Evolutionary conservation across 257 asterid species (phyloP).

Genomic region (Capsicum baccatum): DNA sequence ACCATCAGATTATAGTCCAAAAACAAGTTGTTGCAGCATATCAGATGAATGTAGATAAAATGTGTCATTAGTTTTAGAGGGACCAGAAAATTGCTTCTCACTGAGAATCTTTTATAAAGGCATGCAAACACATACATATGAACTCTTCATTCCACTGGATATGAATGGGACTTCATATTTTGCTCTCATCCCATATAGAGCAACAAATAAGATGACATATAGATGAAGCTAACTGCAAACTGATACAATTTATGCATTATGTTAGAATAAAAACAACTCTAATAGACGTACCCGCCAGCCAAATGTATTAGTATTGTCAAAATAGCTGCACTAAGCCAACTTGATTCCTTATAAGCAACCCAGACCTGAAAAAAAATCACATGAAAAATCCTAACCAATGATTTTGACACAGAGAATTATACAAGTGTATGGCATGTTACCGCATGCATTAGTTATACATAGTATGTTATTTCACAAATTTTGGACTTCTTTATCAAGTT

Average conservation of each 20-base stretch:
- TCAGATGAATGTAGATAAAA: background rate
- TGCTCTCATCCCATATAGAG: slow-evolving; percentile 8
- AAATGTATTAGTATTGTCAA: slow-evolving; percentile 66
- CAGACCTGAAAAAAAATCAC: slow-evolving; percentile 61
- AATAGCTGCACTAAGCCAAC: slow-evolving; percentile 48
- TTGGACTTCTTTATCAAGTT: background rate
- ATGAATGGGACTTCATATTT: background rate
- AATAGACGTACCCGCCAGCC: slow-evolving; percentile 66
- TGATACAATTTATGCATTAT: background rate
- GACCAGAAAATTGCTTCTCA: background rate
- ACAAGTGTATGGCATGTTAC: background rate
- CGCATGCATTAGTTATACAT: background rate
- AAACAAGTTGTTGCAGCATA: background rate
- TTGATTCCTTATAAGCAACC: slow-evolving; percentile 80
- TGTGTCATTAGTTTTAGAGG: background rate
- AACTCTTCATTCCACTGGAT: background rate
- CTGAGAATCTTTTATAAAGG: background rate
- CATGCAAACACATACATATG: too few relatives aligned
- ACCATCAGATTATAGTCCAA: background rate
- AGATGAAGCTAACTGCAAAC: background rate
- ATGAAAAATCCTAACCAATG: background rate
- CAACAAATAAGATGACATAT: background rate
- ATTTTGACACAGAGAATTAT: background rate
- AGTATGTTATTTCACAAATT: background rate
- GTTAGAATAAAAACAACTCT: background rate